Evolutionary conservation across 108 stramenopile species (phyloP), one percentile per base, ranked within the genome.

Genomic region (Schizochytrium sp.): DNA sequence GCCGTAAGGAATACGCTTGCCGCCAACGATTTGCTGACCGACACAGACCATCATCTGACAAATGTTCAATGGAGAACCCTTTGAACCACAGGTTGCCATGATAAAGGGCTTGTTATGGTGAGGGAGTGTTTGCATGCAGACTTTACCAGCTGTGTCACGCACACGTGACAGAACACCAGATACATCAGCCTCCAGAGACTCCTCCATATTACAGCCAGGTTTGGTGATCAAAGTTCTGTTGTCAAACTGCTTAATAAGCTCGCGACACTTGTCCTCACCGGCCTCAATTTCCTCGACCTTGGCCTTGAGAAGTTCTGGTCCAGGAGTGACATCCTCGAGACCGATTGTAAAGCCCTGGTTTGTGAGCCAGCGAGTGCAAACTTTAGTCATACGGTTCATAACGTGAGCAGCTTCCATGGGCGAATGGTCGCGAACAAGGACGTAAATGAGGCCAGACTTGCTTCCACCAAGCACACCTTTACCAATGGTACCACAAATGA

Each of bases 1-100:
- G 44, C 99, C 99, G 94, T 99, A 94, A 90, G 97, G 94, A 72
- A 99, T 98, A 89, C 99, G 97, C 92, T 92, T 96, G 47, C 99
- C 99, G 72, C 97, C 97, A 44, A 99, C 99, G 83, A 96, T 96
- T 92, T 99, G 99, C 93, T 99, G 99, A 5, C 99, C 99, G 41
- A 99, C 96, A 94, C 98, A 98, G 15, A 98, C 97, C 88, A 98
- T 97, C 99, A 99, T 99, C 92, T 99, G 99, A n/a, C 97, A 98
- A 87, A 99, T 97, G 89, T 99, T 99, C 56, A 99, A 90, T 5
- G 97, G 95, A 83, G 97, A 97, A 8, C 99, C 99, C 95, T 99
- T 99, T 8, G 97, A 96, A n/a, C 99, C 99, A 91, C 98, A 98
- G 58, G 97, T 96, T 19, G 99, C 98, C 90, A 87, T 61, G 19